Evolutionary conservation across 371 early-diverging fungal species (phyloP).

Genomic region (Zychaea mexicana): DNA sequence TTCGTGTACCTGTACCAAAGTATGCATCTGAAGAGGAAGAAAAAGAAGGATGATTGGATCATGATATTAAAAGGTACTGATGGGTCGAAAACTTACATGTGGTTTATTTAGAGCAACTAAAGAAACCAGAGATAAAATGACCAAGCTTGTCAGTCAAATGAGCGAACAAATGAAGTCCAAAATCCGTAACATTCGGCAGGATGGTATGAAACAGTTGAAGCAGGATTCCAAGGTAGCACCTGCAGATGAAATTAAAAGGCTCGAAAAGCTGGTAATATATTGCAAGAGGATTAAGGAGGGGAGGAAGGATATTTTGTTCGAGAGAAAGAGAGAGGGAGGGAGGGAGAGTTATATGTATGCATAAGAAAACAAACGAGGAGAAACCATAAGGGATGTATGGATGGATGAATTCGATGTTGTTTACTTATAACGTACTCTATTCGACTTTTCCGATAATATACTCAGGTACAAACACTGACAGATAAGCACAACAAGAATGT

Average conservation of each 20-base stretch:
- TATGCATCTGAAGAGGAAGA: slow-evolving; percentile 30
- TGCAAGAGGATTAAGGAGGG: neutral
- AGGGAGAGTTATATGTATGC: too few species aligned
- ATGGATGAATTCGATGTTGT: too few species aligned
- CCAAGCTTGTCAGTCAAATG: slow-evolving; percentile 64
- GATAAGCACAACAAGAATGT: slow-evolving; percentile 72
- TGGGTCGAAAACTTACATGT: too few species aligned
- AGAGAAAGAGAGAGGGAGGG: neutral
- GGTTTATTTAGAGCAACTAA: slow-evolving; percentile 63
- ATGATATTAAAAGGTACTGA: neutral
- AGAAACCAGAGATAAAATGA: slow-evolving; percentile 76
- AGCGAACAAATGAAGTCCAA: slow-evolving; percentile 76
- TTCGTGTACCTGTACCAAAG: slow-evolving; percentile 90
- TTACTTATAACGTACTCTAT: too few species aligned
- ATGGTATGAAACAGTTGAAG: slow-evolving; percentile 77
- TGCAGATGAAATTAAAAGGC: slow-evolving; percentile 59
- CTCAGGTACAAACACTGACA: slow-evolving; percentile 72
- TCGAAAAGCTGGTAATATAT: slow-evolving; percentile 62
- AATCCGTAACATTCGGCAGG: slow-evolving; percentile 71
- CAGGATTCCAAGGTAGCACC: slow-evolving; percentile 60
- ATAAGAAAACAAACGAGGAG: too few species aligned
- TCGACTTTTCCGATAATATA: too few species aligned
- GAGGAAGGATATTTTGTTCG: neutral
- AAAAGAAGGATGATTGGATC: neutral
- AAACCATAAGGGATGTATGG: too few species aligned